These are phyloP conservation scores for Mycena galopus DNA, from an alignment of 768 basidiomycete species.

Conservation along the genomic window DNA sequence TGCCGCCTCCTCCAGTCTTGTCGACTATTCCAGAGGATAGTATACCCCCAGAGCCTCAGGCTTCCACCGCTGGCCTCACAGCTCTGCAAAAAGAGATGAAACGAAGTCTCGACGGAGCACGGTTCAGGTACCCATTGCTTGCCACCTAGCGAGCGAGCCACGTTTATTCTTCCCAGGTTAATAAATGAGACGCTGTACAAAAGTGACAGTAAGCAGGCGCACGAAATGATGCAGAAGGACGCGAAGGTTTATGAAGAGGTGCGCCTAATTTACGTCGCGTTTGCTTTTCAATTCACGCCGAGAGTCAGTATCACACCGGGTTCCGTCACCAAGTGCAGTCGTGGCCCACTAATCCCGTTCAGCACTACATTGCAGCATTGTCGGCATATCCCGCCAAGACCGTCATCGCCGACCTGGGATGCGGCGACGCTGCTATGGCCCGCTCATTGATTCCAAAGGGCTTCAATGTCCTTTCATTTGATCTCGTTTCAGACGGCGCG, in stretches of 20 bases:
- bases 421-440: slow-evolving; percentile 93
- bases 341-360: slow-evolving; percentile 96
- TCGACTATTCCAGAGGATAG: slow-evolving; percentile 32
- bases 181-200: slow-evolving; percentile 96
- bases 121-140: slow-evolving; percentile 71
- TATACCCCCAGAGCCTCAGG: not conserved
- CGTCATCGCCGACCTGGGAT: slow-evolving; percentile 93
- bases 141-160: not conserved
- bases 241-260: slow-evolving; percentile 89
- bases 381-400: slow-evolving; percentile 73
- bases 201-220: slow-evolving; percentile 79
- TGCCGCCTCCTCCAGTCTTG: not conserved
- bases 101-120: slow-evolving; percentile 86
- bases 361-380: slow-evolving; percentile 78
- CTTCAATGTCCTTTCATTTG: slow-evolving; percentile 80
- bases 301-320: slow-evolving; percentile 87
- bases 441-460: slow-evolving; percentile 78
- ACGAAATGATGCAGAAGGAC: slow-evolving; percentile 87
- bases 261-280: slow-evolving; percentile 33
- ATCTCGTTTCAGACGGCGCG: slow-evolving; percentile 78
- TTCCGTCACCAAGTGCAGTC: slow-evolving; percentile 92
- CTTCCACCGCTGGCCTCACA: slow-evolving; percentile 61
- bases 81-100: slow-evolving; percentile 83
- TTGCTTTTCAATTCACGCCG: not conserved
- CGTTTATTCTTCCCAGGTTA: slow-evolving; percentile 61